Evolutionary conservation across 1,284 basidiomycete genomes (phyloP).

Genomic region (Cystobasidiaceae sp.): DNA sequence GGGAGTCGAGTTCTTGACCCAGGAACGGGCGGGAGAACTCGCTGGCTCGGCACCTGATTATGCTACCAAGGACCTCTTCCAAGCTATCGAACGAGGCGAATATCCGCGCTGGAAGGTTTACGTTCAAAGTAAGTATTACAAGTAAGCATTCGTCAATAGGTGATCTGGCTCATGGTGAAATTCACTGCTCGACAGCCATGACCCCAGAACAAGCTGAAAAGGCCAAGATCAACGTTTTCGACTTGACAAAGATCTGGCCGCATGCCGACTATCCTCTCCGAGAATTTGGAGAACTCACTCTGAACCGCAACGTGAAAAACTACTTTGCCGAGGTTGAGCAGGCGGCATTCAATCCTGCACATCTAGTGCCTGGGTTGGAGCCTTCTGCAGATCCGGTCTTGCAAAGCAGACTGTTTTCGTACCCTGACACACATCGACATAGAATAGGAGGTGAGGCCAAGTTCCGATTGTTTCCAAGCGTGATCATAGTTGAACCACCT

Average conservation of each 20-base stretch:
- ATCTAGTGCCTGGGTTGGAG: conserved; percentile 79
- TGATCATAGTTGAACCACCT: no score
- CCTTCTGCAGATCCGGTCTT: conserved; percentile 84
- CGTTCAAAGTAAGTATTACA: no score
- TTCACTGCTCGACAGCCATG: no score
- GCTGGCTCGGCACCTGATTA: conserved; percentile 76
- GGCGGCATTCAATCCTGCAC: conserved; percentile 77
- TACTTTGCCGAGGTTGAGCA: conserved; percentile 49
- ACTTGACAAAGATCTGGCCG: conserved; percentile 70
- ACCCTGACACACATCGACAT: conserved; percentile 82
- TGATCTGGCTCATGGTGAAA: no score
- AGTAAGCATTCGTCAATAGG: no score
- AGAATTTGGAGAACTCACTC: conserved; percentile 72
- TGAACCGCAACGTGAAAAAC: conserved; percentile 79
- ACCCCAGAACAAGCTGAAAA: conserved; percentile 78
- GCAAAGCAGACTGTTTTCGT: conserved; percentile 87
- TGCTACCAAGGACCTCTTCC: conserved; percentile 66
- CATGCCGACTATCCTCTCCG: conserved; percentile 79
- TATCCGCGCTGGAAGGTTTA: conserved; percentile 73
- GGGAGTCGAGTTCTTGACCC: conserved; percentile 66
- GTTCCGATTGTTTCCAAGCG: no score
- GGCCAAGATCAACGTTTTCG: conserved; percentile 79
- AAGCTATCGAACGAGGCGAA: conserved; percentile 69
- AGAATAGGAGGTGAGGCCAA: no score
- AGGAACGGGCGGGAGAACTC: conserved; percentile 55